Base-by-base conservation (phyloP, 1,139 yeast genomes). In the Sugiyamaella novakii region DNA sequence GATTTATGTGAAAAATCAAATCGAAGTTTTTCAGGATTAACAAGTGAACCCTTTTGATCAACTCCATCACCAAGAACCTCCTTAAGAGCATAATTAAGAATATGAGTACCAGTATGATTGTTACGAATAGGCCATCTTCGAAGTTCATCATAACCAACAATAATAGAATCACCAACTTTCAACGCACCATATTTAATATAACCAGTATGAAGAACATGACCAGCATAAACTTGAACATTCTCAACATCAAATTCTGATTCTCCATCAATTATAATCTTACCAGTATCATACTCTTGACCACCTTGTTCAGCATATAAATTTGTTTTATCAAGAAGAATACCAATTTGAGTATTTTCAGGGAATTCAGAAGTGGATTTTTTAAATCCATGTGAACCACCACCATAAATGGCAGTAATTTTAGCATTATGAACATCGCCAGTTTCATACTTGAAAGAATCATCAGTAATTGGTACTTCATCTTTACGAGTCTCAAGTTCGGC, bases 261-360 rank as follows among this genome's bases (percentile, higher is more conserved):
- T 46, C 95, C 97, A 64, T 89, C 98, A 62, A 88, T 81, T 45
- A 89, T 92, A 58, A 92, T 76, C 69, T 81, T 86, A 71, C 99
- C 99, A 39, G 95, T 86, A 67, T 92, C 99, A 65, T 79, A 85
- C 70, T 88, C 97, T 76, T 92, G 99, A 65, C 99, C 99, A 80
- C 99, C 99, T 72, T 87, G 95, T 73, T 92, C 99, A 45, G 98
- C 98, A 65, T 92, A 92, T 72, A 92, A 88, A 66, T 95, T 94
- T 29, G 98, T 87, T 69, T 80, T 84, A 69, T 92, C 95, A 54
- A 92, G 77, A 49, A 92, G 69, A 49, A 92, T 71, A 66, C 98
- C 98, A 57, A 79, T 73, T 65, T 84, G 88, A 19, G 71, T 56
- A 42, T 70, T 73, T 21, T 71, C 63, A 44, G 77, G 69, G 46